phyloP scores from a whole-genome alignment of 164 flowering plant species.

The Magnolia sinica region DNA sequence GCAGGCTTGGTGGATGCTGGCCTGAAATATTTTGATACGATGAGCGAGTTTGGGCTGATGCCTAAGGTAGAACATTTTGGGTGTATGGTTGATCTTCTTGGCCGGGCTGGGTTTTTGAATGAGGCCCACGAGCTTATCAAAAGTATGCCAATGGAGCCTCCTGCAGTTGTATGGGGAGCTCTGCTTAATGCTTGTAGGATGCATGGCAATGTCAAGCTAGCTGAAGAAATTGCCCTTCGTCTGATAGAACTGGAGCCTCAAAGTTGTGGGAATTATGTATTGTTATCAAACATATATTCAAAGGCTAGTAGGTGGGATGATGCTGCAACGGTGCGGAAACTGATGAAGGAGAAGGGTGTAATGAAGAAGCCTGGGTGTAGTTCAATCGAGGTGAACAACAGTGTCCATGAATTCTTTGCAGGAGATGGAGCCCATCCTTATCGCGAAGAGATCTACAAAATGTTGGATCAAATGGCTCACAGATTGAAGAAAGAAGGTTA shows the following conservation, averaged over 20 bases:
- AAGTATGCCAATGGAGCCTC: conserved; percentile 31
- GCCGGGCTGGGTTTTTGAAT: conserved; percentile 22
- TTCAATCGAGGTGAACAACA: conserved; percentile 24
- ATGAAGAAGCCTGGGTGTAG: conserved; percentile 25
- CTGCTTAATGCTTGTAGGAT: conserved; percentile 28
- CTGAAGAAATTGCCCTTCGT: conserved; percentile 19
- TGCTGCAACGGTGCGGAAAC: conserved; percentile 16
- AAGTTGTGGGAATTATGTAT: conserved; percentile 21
- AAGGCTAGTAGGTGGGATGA: conserved; percentile 19
- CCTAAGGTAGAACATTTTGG: conserved; percentile 30
- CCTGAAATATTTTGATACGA: conserved; percentile 18
- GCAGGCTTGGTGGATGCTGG: conserved; percentile 25
- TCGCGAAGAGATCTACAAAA: conserved; percentile 16
- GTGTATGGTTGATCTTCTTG: conserved; percentile 34
- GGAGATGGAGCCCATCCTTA: conserved; percentile 23
- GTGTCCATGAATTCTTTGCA: conserved; percentile 23
- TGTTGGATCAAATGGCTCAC: conserved; percentile 9
- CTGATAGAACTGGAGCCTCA: conserved; percentile 27
- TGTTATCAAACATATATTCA: conserved; percentile 18
- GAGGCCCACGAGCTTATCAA: conserved; percentile 23
- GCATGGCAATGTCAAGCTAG: conserved; percentile 25
- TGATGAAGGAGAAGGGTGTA: conserved; percentile 20
- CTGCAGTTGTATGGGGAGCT: conserved; percentile 25
- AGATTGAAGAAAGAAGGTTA: conserved; percentile 23
- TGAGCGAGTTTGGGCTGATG: conserved; percentile 24